Evolutionary conservation across 371 early-diverging fungal genomes (phyloP).

Genomic region (Actinomortierella wolfii): DNA sequence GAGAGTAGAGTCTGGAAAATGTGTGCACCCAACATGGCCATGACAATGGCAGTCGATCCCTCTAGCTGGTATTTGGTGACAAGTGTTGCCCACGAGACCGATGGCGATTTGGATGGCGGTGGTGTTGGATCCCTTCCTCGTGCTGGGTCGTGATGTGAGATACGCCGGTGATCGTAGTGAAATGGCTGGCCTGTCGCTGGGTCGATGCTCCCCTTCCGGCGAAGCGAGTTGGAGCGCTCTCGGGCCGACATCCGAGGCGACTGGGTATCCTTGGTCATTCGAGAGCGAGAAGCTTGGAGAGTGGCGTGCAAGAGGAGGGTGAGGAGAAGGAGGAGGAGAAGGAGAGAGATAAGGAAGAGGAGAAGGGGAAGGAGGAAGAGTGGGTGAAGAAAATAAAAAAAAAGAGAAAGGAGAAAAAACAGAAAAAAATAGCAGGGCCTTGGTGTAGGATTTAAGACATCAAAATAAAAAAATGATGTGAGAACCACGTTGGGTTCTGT

Average conservation of each 20-base stretch:
- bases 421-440: not conserved
- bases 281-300: too few species aligned
- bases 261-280: not conserved
- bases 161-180: constrained; percentile 35
- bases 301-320: too few species aligned
- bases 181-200: constrained; percentile 22
- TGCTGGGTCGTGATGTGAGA: constrained; percentile 29
- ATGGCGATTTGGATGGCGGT: constrained; percentile 9
- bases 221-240: constrained; percentile 23
- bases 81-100: constrained; percentile 14
- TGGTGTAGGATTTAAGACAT: not conserved
- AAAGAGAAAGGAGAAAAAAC: not conserved
- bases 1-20: constrained; percentile 15
- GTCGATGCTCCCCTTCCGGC: constrained; percentile 35
- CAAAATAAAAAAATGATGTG: not conserved
- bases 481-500: too few species aligned
- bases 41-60: constrained; percentile 20
- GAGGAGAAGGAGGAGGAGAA: not conserved
- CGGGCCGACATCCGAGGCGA: constrained; percentile 5
- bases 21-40: constrained; percentile 20
- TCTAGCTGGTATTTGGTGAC: constrained; percentile 37
- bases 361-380: not conserved
- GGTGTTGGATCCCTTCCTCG: constrained; percentile 35
- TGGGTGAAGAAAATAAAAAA: not conserved
- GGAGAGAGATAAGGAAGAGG: not conserved